Conservation (phyloP, 352 stramenopile genomes). For the Phytophthora pinifolia region DNA sequence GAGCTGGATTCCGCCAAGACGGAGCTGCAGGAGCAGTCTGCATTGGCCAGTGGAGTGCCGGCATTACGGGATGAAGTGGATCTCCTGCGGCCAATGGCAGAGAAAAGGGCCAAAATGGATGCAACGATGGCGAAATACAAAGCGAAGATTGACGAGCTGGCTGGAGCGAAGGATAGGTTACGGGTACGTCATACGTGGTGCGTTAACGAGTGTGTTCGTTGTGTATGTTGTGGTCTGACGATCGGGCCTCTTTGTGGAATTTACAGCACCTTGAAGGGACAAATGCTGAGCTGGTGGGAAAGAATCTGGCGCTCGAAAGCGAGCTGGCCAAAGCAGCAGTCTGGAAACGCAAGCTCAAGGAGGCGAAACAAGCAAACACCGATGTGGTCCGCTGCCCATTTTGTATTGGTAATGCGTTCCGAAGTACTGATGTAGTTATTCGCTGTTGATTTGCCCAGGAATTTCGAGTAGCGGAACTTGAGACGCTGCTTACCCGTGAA, state of each 20-base stretch:
- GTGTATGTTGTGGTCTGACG: not conserved
- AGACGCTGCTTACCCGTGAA: conserved; percentile 38
- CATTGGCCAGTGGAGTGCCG: conserved; percentile 38
- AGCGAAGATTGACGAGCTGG: conserved; percentile 64
- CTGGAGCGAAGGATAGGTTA: conserved; percentile 51
- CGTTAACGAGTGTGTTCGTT: not conserved
- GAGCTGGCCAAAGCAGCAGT: conserved; percentile 43
- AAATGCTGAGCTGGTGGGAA: conserved; percentile 57
- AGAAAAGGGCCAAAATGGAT: conserved; percentile 54
- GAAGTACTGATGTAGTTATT: conserved; percentile 1
- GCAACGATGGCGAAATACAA: conserved; percentile 62
- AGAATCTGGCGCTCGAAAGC: conserved; percentile 53
- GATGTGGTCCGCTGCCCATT: conserved; percentile 38
- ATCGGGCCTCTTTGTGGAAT: not conserved
- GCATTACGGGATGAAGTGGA: conserved; percentile 68
- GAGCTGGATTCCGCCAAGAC: conserved; percentile 34
- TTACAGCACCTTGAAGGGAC: conserved; percentile 53
- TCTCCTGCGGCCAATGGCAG: conserved; percentile 51
- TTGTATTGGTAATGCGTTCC: not conserved
- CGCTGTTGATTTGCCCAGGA: conserved; percentile 36
- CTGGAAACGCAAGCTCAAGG: conserved; percentile 63
- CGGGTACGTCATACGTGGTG: conserved; percentile 26
- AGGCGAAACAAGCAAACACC: conserved; percentile 71
- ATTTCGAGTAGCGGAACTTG: conserved; percentile 62
- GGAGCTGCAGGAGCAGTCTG: conserved; percentile 38